Percentiles rank a stretch among this genome's conserved stretches.
Evolutionary conservation across 352 stramenopile genomes (phyloP).

Genomic region (Discostella stelligera): DNA sequence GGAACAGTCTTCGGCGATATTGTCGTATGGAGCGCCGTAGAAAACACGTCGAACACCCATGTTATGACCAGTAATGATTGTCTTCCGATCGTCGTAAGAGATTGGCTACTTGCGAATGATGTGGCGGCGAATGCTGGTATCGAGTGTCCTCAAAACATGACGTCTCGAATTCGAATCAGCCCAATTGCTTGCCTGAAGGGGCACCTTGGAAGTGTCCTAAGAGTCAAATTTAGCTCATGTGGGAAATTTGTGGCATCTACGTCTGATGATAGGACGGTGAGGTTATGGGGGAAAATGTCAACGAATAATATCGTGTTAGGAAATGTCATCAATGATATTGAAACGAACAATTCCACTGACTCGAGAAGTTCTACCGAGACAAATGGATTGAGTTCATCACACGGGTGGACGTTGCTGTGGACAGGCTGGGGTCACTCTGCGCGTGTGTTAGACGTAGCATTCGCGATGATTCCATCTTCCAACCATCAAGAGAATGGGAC

Average conservation of each 20-base stretch:
- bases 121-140: neutral
- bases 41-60: slow-evolving; percentile 36
- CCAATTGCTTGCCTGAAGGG: slow-evolving; percentile 39
- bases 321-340: neutral
- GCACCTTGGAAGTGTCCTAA: slow-evolving; percentile 64
- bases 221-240: slow-evolving; percentile 41
- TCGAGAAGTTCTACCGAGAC: slow-evolving; percentile 4
- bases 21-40: slow-evolving; percentile 42
- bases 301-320: slow-evolving; percentile 2
- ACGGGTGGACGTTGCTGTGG: slow-evolving; percentile 38
- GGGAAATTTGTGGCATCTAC: slow-evolving; percentile 52
- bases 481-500: neutral
- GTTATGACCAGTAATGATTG: slow-evolving; percentile 19
- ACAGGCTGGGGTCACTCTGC: slow-evolving; percentile 68
- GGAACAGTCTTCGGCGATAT: slow-evolving; percentile 57
- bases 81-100: slow-evolving; percentile 8
- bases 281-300: slow-evolving; percentile 49
- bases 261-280: slow-evolving; percentile 73
- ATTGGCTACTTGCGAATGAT: slow-evolving; percentile 14
- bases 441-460: slow-evolving; percentile 61
- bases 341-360: neutral
- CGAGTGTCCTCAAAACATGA: neutral
- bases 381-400: slow-evolving; percentile 16
- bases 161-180: slow-evolving; percentile 20
- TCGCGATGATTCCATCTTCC: slow-evolving; percentile 27